These are phyloP conservation scores for Alternaria metachromatica DNA, from an alignment of 2,329 filamentous ascomycete species.

Conservation along the genomic window DNA sequence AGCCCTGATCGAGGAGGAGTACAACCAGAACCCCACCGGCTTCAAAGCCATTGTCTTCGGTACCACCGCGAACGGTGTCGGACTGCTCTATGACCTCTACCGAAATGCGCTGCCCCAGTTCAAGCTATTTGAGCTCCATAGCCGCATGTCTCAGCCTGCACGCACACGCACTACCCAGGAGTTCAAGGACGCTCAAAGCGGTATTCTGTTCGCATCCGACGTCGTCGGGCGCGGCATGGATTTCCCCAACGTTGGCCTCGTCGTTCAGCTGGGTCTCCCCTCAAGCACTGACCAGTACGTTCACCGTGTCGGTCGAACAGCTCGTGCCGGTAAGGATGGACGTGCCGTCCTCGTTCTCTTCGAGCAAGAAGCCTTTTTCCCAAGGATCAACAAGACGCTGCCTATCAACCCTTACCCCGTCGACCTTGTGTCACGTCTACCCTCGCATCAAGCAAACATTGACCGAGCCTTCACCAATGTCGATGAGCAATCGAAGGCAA, in stretches of 20 bases:
- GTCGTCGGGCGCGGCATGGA: slow-evolving; percentile 59
- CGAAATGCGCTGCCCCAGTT: slow-evolving; percentile 42
- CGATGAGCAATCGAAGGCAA: slow-evolving; percentile 51
- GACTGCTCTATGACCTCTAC: slow-evolving; percentile 51
- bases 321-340: slow-evolving; percentile 55
- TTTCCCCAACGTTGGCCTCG: slow-evolving; percentile 58
- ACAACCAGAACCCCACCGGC: slow-evolving; percentile 44
- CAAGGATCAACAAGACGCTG: slow-evolving; percentile 56
- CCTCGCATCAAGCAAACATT: slow-evolving; percentile 41
- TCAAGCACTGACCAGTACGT: slow-evolving; percentile 57
- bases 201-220: slow-evolving; percentile 60
- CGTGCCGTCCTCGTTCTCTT: slow-evolving; percentile 62
- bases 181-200: slow-evolving; percentile 54
- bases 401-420: slow-evolving; percentile 59
- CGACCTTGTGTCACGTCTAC: slow-evolving; percentile 48
- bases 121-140: slow-evolving; percentile 53
- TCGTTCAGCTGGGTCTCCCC: slow-evolving; percentile 59
- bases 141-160: slow-evolving; percentile 51
- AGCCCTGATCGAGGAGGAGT: slow-evolving; percentile 55
- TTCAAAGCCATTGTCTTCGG: slow-evolving; percentile 58
- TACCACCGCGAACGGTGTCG: slow-evolving; percentile 55
- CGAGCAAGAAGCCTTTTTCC: slow-evolving; percentile 60
- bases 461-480: slow-evolving; percentile 44
- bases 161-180: slow-evolving; percentile 54
- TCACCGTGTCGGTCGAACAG: slow-evolving; percentile 53